These are phyloP conservation scores for Mrakia blollopis DNA, from an alignment of 768 basidiomycete species.

Conservation along the genomic window DNA sequence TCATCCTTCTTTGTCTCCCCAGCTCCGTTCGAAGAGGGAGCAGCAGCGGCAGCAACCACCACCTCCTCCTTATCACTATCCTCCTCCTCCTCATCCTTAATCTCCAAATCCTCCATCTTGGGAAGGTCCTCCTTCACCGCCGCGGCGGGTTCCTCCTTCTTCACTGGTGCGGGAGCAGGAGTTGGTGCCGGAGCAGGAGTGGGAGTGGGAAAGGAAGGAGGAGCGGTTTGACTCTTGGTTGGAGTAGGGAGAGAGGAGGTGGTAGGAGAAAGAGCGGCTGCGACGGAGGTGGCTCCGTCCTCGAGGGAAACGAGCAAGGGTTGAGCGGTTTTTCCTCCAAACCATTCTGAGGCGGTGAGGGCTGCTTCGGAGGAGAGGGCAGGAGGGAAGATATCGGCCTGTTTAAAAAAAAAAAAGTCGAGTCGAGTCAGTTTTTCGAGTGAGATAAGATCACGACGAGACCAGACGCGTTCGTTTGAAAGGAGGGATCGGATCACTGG, in stretches of 20 bases:
- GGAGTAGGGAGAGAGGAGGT: slow-evolving; percentile 31
- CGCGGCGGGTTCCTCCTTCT: too few relatives aligned
- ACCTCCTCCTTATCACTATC: slow-evolving; percentile 26
- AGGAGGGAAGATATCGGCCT: slow-evolving; percentile 70
- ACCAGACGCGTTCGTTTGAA: not conserved
- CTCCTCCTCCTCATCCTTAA: slow-evolving; percentile 22
- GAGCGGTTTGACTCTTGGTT: slow-evolving; percentile 36
- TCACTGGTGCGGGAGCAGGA: not conserved
- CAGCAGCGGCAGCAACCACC: not conserved
- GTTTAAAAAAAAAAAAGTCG: not conserved
- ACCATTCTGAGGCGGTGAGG: slow-evolving; percentile 76
- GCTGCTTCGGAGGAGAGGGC: slow-evolving; percentile 77
- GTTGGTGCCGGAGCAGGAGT: slow-evolving; percentile 38
- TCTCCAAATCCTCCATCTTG: slow-evolving; percentile 26
- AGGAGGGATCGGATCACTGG: not conserved
- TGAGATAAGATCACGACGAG: too few relatives aligned
- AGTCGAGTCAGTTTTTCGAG: not conserved
- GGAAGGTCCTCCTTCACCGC: slow-evolving; percentile 16
- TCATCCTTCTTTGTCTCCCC: not conserved
- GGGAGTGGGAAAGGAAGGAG: slow-evolving; percentile 44
- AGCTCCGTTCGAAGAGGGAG: not conserved
- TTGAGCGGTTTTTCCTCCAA: slow-evolving; percentile 70
- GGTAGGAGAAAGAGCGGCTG: slow-evolving; percentile 42
- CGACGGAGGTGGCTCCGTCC: slow-evolving; percentile 51
- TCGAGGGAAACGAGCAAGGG: slow-evolving; percentile 76